Base-by-base conservation (phyloP, 2,329 filamentous ascomycete species). In the Acrocalymma vagum region DNA sequence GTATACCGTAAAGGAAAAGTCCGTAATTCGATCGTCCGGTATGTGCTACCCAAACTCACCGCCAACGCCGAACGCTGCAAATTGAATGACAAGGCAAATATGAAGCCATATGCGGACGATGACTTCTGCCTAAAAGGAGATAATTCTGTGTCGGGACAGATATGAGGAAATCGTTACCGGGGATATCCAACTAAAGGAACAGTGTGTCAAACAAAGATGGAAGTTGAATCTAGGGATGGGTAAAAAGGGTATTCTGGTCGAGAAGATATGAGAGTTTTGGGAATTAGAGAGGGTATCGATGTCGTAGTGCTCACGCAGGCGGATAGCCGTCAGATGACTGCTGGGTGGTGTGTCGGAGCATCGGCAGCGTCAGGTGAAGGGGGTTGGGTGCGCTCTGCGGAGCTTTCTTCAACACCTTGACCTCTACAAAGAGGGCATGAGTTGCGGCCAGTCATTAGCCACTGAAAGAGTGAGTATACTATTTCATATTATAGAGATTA, bases 361-460 rank as follows among this genome's bases (percentile, higher is more conserved):
- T 30, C 18, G 8, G 34, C 17, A 14, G 34, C 9, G 13, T 45
- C 36, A 20, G 29, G 17, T 11, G 21, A n/a, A 11, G 33, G 42
- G 20, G 30, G 29, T 14, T 38, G 33, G 9, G 38, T 29, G 15
- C 29, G 38, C 15, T 20, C 30, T 8, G 42, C 23, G 13, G 38
- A 22, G 18, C 33, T 75, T 52, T 82, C 79, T 25, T 80, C 73
- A 5, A 83, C 80, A 22, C 80, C 80, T 60, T 81, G 76, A 24
- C 79, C 79, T 57, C 82, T 73, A 58, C 82, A 85, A 16, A 85
- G 72, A 3, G 82, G 82, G 58, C 82, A 85, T 4, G 81, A 84
- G 59, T 85, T 85, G 40, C 82, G 81, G 34, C 82, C 82, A 41
- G 83, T 86, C 13, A 83, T 87, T 30, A 87, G 72, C 84, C 84